These are phyloP conservation scores for Phanerochaete sordida DNA, from an alignment of 768 basidiomycete species.

Conservation along the genomic window DNA sequence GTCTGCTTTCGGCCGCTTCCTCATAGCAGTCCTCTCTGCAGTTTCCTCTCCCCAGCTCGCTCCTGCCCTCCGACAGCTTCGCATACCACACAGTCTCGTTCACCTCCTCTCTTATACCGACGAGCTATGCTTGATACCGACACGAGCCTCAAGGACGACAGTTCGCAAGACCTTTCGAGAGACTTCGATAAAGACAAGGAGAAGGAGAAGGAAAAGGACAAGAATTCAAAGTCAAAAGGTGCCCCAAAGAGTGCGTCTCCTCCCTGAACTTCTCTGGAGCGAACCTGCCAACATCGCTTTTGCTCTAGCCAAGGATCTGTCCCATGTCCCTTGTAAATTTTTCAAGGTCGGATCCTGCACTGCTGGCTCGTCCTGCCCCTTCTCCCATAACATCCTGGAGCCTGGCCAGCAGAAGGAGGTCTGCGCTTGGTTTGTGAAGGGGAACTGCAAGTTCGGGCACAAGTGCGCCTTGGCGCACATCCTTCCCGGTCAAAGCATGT, in stretches of 20 bases:
- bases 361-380: conserved; percentile 92
- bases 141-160: conserved; percentile 2
- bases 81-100: background rate
- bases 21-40: background rate
- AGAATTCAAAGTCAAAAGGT: conserved; percentile 20
- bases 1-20: background rate
- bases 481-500: conserved; percentile 89
- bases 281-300: background rate
- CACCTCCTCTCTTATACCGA: background rate
- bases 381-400: conserved; percentile 76
- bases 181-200: background rate
- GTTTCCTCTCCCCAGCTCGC: background rate
- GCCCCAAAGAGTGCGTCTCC: conserved; percentile 22
- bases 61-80: background rate
- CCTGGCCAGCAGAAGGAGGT: conserved; percentile 78
- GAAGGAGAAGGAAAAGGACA: conserved; percentile 9
- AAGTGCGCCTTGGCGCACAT: conserved; percentile 94
- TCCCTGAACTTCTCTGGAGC: background rate
- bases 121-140: background rate
- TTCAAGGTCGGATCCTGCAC: conserved; percentile 94
- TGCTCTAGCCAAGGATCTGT: conserved; percentile 75
- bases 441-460: conserved; percentile 77
- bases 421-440: conserved; percentile 91
- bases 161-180: background rate
- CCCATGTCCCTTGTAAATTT: conserved; percentile 98